phyloP scores from a whole-genome alignment of 805 yeast species.

The Ogataea zsoltii region DNA sequence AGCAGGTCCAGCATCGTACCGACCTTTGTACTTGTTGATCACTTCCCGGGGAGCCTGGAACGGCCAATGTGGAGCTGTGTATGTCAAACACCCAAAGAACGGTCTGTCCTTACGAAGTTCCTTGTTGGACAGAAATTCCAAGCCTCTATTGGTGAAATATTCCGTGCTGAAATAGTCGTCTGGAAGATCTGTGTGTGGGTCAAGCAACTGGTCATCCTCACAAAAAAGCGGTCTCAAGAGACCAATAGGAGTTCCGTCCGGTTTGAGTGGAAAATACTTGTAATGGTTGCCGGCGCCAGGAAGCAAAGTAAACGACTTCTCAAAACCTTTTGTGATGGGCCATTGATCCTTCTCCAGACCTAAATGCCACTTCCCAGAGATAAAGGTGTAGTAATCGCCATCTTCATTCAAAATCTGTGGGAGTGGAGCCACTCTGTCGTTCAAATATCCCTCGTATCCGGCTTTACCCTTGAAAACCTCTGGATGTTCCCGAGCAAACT shows the following conservation, averaged over 20 bases:
- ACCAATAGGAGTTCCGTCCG: conserved; percentile 25
- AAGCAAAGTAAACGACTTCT: conserved; percentile 47
- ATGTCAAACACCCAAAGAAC: conserved; percentile 54
- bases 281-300: conserved; percentile 62
- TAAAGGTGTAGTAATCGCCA: conserved; percentile 48
- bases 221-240: conserved; percentile 43
- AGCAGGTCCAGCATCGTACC: conserved; percentile 50
- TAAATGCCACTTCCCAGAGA: conserved; percentile 64
- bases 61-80: conserved; percentile 71
- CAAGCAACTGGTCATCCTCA: conserved; percentile 39
- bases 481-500: conserved; percentile 40
- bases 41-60: conserved; percentile 55
- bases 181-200: conserved; percentile 40
- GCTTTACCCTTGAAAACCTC: conserved; percentile 45
- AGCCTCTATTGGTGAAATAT: conserved; percentile 44
- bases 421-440: conserved; percentile 51
- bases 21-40: conserved; percentile 48
- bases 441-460: conserved; percentile 58
- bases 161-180: conserved; percentile 49
- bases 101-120: conserved; percentile 44
- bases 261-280: conserved; percentile 43
- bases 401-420: conserved; percentile 50
- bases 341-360: conserved; percentile 49
- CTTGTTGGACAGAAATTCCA: conserved; percentile 37
- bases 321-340: conserved; percentile 52